Percentiles rank a stretch among this genome's conserved stretches.
These are phyloP conservation scores for Gracilaria gracilis DNA, from an alignment of 23 red algal genomes.

Conservation along the genomic window DNA sequence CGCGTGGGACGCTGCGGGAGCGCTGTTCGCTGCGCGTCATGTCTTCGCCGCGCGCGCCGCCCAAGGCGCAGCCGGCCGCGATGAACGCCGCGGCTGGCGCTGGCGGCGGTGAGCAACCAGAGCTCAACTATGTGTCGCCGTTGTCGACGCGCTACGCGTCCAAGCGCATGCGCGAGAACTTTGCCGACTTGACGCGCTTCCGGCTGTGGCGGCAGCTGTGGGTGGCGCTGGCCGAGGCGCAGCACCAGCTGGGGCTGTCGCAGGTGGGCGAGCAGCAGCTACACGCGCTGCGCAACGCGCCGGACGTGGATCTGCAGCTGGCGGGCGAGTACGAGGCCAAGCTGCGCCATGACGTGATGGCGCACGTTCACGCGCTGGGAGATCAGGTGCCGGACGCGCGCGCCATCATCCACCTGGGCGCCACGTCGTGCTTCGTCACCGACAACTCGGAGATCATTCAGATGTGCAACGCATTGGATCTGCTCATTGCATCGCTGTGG, in stretches of 20 bases:
- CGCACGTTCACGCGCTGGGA: conserved; percentile 94
- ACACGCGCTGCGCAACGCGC: conserved; percentile 67
- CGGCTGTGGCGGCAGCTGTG: conserved; percentile 90
- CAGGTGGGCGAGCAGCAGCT: conserved; percentile 68
- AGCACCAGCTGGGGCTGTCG: conserved; percentile 77
- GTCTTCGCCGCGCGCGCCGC: background rate
- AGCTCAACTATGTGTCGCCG: conserved; percentile 81
- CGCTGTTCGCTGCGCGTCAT: too few species aligned
- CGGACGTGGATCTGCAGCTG: conserved; percentile 75
- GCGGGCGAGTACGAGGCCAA: conserved; percentile 77
- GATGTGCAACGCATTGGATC: conserved; percentile 73
- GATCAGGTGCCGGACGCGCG: conserved; percentile 94
- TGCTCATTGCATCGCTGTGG: conserved; percentile 80
- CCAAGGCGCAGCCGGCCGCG: background rate
- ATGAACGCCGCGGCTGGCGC: background rate
- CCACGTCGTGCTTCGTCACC: conserved; percentile 92
- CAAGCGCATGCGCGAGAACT: conserved; percentile 84
- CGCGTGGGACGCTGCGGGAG: too few species aligned
- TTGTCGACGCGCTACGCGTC: conserved; percentile 91
- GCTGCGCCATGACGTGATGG: conserved; percentile 97
- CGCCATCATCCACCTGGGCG: conserved; percentile 94
- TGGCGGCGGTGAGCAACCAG: background rate
- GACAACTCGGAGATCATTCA: conserved; percentile 95
- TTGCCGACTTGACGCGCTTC: conserved; percentile 88
- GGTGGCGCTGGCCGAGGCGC: conserved; percentile 78